A percentile compares a stretch with the other conserved stretches of the same genome.
These are phyloP conservation scores for Closterium sp. DNA, from an alignment of 139 green algal genomes.

Conservation along the genomic window DNA sequence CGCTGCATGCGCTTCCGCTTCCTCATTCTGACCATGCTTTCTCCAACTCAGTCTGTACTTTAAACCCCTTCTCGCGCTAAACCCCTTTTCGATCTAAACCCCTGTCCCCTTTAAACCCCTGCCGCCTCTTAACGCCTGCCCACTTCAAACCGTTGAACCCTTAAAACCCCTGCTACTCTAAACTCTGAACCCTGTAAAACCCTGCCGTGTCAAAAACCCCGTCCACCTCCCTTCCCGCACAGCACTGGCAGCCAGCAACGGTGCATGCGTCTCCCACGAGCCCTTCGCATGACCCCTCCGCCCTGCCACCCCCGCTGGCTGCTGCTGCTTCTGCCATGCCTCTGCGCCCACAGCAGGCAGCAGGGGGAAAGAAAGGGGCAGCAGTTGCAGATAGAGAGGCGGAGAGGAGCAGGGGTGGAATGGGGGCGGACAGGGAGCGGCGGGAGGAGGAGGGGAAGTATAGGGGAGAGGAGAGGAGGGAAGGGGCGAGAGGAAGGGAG, in stretches of 20 bases:
- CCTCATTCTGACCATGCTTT: no score
- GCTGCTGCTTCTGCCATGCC: not conserved
- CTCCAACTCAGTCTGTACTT: no score
- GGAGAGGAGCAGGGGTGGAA: not conserved
- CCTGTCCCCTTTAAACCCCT: not conserved
- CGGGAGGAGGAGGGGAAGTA: not conserved
- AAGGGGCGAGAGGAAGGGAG: not conserved
- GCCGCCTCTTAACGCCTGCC: not conserved
- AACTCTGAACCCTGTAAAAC: not conserved
- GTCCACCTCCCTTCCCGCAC: not conserved
- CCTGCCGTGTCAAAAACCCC: not conserved
- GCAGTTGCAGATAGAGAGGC: not conserved
- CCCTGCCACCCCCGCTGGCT: not conserved
- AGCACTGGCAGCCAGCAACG: not conserved
- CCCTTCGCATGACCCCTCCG: not conserved
- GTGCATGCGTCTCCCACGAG: not conserved
- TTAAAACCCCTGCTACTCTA: not conserved
- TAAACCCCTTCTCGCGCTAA: no score
- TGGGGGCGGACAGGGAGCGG: not conserved
- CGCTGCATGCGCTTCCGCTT: no score
- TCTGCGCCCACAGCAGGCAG: not conserved
- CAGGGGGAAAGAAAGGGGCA: not conserved
- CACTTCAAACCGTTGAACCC: not conserved
- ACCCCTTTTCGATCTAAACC: no score
- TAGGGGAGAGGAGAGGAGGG: not conserved